Conservation (phyloP, 176 grass and related monocot genomes). For the Triticum turgidum region DNA sequence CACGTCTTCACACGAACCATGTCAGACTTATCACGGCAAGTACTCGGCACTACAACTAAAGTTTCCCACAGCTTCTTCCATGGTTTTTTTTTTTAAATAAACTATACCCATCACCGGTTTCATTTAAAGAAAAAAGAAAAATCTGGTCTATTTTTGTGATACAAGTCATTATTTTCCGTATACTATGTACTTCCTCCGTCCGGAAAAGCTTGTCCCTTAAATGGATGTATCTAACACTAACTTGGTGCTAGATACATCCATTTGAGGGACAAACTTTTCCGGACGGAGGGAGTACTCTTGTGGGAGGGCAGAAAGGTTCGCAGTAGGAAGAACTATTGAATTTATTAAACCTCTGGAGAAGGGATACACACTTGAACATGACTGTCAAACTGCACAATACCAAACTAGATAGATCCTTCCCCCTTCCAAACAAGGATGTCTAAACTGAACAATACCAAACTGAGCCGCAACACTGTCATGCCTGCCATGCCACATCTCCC, state of each 20-base stretch:
- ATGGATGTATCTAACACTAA: too few relatives aligned
- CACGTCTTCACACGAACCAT: too few relatives aligned
- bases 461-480: background rate
- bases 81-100: slow-evolving; percentile 23
- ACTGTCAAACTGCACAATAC: background rate
- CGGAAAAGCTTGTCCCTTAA: too few relatives aligned
- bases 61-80: background rate
- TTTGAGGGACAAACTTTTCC: too few relatives aligned
- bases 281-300: background rate
- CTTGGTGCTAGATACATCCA: too few relatives aligned
- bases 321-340: background rate
- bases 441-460: background rate
- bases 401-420: slow-evolving; percentile 3
- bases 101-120: slow-evolving; percentile 36
- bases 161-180: background rate
- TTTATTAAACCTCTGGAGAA: background rate
- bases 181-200: background rate
- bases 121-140: background rate
- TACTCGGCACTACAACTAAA: background rate
- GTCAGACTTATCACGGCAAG: background rate
- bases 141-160: background rate
- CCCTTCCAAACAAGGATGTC: background rate
- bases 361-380: background rate
- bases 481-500: background rate
- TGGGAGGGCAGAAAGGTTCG: background rate